Evolutionary conservation across 2,329 filamentous ascomycete species (phyloP), one percentile per base, ranked within the genome.

Genomic region (Waltergamsia citrina): DNA sequence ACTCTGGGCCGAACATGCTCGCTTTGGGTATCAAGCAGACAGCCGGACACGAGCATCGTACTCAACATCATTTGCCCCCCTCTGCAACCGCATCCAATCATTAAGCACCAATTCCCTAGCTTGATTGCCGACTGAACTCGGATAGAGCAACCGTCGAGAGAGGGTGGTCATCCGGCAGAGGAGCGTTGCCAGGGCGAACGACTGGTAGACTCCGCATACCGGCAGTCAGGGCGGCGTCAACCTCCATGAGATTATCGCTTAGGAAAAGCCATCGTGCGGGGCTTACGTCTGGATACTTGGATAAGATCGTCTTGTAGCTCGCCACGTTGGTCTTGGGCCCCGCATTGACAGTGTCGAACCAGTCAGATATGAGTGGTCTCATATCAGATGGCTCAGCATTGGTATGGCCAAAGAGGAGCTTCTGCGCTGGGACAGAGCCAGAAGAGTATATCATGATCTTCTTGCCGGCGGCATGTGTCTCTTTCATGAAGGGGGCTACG

Each of bases 291-390:
- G 72, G 53, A 37, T 50, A 38, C 24, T 46, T 49, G 24, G 51
- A 51, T 31, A 71, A 64, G 44, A 88, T 87, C 46, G 64, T 74
- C 44, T 60, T 54, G 57, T 90, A 92, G 53, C 83, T 88, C 16
- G 53, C 55, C 25, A 59, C 52, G 45, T 85, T 74, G 29, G 69
- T 73, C 63, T 92, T 92, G 36, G 73, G 67, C 2, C 85, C 85
- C 21, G 85, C 84, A 53, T 85, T 90, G 38, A 83, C 73, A 4
- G 84, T 90, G 54, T 92, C 85, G 51, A 85, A 90, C 67, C 77
- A 85, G 44, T 69, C 78, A 29, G 63, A 64, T 38, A 86, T 69
- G 36, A 74, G 53, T 2, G 60, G 59, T 4, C 65, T 71, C 46
- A 84, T 53, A 51, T 85, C 74, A n/a, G 67, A 60, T 14, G 67